Base-by-base conservation (phyloP, 1,284 basidiomycete genomes). In the Irpex rosettiformis region DNA sequence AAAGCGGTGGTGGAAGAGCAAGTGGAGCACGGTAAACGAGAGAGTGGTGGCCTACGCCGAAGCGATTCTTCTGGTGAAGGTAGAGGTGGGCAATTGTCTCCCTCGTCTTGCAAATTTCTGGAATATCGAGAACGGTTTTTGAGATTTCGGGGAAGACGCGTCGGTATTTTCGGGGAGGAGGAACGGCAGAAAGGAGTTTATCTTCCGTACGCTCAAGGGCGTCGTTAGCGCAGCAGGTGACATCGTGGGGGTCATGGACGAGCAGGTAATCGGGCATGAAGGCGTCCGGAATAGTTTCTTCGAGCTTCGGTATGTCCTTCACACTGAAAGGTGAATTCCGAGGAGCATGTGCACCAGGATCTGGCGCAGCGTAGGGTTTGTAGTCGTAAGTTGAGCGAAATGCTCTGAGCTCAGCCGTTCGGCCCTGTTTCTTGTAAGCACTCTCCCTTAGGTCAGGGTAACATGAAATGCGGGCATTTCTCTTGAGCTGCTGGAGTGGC, bases 11-110 rank as follows among this genome's bases (percentile, higher is more conserved):
- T 11, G 74, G 72, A 25, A 72, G 63, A 8, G 63, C 59, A 42
- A 77, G 54, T 2, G 67, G 61, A 0, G 71, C 67, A 45, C 69
- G 64, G 55, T 66, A 67, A 11, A 75, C 73, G 11, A 43, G 3
- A 0, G 73, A 73, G 58, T 76, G 75, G 61, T 66, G 21, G 1
- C 75, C 74, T 1, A 10, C 4, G 5, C 73, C 74, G 7, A 75
- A 54, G 7, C 48, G 21, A 51, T 60, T 71, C 63, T 4, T 68
- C 67, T 69, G 27, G 18, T 53, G 28, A 16, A 71, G 61, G 52
- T 69, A 65, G 5, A 72, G 64, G 10, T 66, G 63, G 2, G 66
- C 66, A 30, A 60, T 52, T 6, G 10, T 51, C 22, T 51, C 48
- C 3, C 18, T 21, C 7, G 22, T 24, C 24, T 11, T 51, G 16